Evolutionary conservation across 345 rosid species (phyloP), one percentile per base, ranked within the genome.

Genomic region (Hibiscus tridactylites): DNA sequence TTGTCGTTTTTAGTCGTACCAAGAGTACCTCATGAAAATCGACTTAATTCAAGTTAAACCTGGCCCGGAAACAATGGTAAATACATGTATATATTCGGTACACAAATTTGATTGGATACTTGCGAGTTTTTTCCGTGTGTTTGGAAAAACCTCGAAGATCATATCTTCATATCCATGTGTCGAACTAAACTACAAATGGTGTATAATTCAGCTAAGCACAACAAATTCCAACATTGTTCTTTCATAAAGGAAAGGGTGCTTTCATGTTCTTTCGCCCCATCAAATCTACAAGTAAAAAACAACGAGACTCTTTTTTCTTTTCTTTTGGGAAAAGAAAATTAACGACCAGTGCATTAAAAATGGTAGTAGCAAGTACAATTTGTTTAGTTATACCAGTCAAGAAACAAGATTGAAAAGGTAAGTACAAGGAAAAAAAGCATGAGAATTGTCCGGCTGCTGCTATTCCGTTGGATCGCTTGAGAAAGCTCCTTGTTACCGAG

Each of bases 381-480:
- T 15, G 65, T 56, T 82, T 77, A 95, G 68, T 86, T 84, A 78
- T 90, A 95, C 98, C 97, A 86, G 79, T 90, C 98, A 35, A 95
- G 96, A 83, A 95, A 92, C 81, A 95, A 83, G 74, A 95, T 82
- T 17, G 93, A 88, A 76, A 92, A 92, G 9, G 94, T 90, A 72
- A 92, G 93, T 46, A 90, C 94, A 83, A 90, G 82, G 35, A 92
- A 79, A 78, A 92, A 92, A 60, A 90, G 88, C 79, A 90, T 67
- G 66, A 90, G 92, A 81, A 95, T 89, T 26, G 98, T 95, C 82
- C 98, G 86, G 91, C 94, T 89, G 78, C 92, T 83, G 87, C 88
- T 88, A 74, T 89, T 92, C 60, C 94, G 72, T 68, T 84, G 84
- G 75, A 92, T 87, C 28, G 97, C 96, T 83, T 85, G 91, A 17